These are phyloP conservation scores for Clathrus columnatus DNA, from an alignment of 768 basidiomycete genomes.

Conservation along the genomic window DNA sequence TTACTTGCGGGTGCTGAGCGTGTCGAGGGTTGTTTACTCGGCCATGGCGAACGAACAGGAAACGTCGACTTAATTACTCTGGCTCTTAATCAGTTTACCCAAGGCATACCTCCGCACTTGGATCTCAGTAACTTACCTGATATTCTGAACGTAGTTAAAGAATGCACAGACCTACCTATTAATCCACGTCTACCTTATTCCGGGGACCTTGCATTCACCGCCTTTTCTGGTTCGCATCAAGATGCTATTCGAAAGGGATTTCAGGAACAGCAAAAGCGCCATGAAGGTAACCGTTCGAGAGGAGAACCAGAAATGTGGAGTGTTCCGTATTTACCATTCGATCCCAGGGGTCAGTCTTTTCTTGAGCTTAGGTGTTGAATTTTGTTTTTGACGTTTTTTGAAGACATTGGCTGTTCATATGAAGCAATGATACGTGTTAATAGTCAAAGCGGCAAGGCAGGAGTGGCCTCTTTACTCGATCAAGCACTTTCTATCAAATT, in stretches of 20 bases:
- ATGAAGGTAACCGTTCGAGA: slow-evolving; percentile 11
- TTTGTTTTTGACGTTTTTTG: too few species aligned
- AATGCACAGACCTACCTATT: slow-evolving; percentile 37
- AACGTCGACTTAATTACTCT: slow-evolving; percentile 40
- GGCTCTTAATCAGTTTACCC: slow-evolving; percentile 37
- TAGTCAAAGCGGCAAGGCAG: slow-evolving; percentile 97
- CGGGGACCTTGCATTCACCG: slow-evolving; percentile 38
- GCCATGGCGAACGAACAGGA: slow-evolving; percentile 38
- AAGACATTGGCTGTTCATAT: slow-evolving; percentile 86
- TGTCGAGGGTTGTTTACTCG: slow-evolving; percentile 39
- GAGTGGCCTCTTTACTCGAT: slow-evolving; percentile 96
- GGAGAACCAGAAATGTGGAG: slow-evolving; percentile 8
- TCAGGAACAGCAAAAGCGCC: slow-evolving; percentile 25
- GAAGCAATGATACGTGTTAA: slow-evolving; percentile 99
- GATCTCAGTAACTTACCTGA: slow-evolving; percentile 36
- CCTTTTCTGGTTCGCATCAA: slow-evolving; percentile 37
- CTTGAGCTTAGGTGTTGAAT: too few species aligned
- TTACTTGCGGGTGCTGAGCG: slow-evolving; percentile 36
- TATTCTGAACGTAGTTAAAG: slow-evolving; percentile 32
- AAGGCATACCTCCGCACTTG: slow-evolving; percentile 32
- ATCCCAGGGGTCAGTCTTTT: slow-evolving; percentile 3
- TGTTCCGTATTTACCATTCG: slow-evolving; percentile 11
- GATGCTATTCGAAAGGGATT: slow-evolving; percentile 43
- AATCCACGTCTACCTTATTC: slow-evolving; percentile 38
- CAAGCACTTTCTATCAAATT: slow-evolving; percentile 85